Evolutionary conservation across 129 eudicot species (phyloP), one percentile per base, ranked within the genome.

Genomic region (Lactuca sativa): DNA sequence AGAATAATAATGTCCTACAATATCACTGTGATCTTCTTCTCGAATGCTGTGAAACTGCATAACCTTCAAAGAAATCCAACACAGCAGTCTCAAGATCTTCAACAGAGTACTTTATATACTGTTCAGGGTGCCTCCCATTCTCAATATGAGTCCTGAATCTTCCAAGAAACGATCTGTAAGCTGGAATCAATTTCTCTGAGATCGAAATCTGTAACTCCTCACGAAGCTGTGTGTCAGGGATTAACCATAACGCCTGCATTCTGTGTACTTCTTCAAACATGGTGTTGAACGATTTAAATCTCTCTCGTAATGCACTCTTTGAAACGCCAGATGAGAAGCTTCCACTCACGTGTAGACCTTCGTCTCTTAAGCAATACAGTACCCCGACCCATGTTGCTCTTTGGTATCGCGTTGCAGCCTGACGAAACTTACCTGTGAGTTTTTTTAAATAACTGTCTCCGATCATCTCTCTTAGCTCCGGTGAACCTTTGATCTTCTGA

Each of bases 21-120:
- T 81, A 75, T 73, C 82, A 82, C 69, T 76, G 78, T 13, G 88
- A 82, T 71, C 83, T 85, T 80, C 86, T 85, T 73, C 83, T 80
- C 18, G 82, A 59, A 76, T 82, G 88, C 76, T 85, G 91, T 31
- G 76, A 54, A 53, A 76, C 82, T 0, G 91, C 87, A 62, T 48
- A 75, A 36, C 97, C 95, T 72, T 87, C 89, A n/a, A 90, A 90
- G 73, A 90, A 87, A 63, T 87, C 95, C 83, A 85, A 75, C 13
- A 90, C 84, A 3, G 91, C 86, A 51, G 68, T 53, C 72, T 90
- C 89, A 31, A 90, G 86, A 59, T 90, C 95, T 80, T 87, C 91
- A 74, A 77, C 88, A 2, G 95, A 82, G 78, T 90, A 90, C 84
- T 90, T 90, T 66, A 90, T 83, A 66, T 82, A 85, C 61, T 82